These are phyloP conservation scores for Paraurostyla sp. DNA, from an alignment of 73 alveolate species.

Conservation along the genomic window DNA sequence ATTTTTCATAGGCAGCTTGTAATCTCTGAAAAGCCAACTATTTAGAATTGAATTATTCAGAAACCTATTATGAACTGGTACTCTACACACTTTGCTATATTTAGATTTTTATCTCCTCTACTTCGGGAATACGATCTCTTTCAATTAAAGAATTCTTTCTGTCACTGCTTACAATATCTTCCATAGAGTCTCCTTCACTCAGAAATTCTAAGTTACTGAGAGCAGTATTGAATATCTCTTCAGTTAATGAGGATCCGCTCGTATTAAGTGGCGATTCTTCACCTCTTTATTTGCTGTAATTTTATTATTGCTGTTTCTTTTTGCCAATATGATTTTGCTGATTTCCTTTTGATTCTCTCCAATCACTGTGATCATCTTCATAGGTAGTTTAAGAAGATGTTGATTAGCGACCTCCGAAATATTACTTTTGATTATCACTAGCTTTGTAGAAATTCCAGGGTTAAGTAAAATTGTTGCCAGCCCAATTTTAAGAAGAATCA, in stretches of 20 bases:
- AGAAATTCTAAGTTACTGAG: slow-evolving; percentile 40
- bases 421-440: background rate
- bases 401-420: background rate
- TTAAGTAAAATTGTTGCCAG: no score
- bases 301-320: slow-evolving; percentile 5
- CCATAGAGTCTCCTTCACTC: slow-evolving; percentile 34
- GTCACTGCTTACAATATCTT: background rate
- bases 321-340: background rate
- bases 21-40: background rate
- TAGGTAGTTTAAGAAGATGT: slow-evolving; percentile 41
- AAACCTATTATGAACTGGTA: background rate
- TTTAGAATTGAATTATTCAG: background rate
- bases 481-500: no score
- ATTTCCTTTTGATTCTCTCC: background rate
- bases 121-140: background rate
- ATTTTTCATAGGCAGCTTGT: background rate
- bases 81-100: background rate
- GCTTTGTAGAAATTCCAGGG: no score
- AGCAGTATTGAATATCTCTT: slow-evolving; percentile 39
- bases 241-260: slow-evolving; percentile 34
- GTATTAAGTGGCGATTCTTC: background rate
- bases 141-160: background rate
- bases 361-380: slow-evolving; percentile 30
- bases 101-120: background rate
- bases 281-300: background rate